Evolutionary conservation across 805 yeast genomes (phyloP).

Genomic region (Candida peoriensis): DNA sequence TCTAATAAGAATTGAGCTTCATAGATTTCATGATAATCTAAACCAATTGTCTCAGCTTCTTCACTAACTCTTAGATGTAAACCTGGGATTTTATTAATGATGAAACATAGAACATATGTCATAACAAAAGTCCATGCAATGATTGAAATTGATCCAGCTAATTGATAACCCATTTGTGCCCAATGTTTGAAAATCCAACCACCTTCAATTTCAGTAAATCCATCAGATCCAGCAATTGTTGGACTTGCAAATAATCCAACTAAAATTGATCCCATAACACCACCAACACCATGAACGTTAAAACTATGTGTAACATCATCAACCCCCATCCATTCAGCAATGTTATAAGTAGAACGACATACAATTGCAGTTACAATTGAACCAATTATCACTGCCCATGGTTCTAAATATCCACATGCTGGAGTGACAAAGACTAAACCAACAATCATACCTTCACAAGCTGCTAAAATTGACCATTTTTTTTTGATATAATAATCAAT

Average conservation of each 20-base stretch:
- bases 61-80: conserved; percentile 37
- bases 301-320: conserved; percentile 92
- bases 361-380: conserved; percentile 74
- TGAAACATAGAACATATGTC: conserved; percentile 38
- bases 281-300: conserved; percentile 98
- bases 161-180: conserved; percentile 86
- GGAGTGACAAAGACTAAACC: conserved; percentile 99
- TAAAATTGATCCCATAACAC: conserved; percentile 79
- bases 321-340: conserved; percentile 70
- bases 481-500: conserved; percentile 79
- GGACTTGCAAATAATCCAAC: conserved; percentile 84
- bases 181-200: conserved; percentile 93
- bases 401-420: conserved; percentile 81
- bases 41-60: conserved; percentile 46
- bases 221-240: conserved; percentile 86
- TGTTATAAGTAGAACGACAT: conserved; percentile 83
- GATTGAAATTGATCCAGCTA: conserved; percentile 48
- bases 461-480: conserved; percentile 89
- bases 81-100: conserved; percentile 49
- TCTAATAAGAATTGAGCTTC: no score
- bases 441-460: conserved; percentile 91
- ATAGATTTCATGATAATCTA: conserved; percentile 47
- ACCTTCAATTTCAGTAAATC: conserved; percentile 75
- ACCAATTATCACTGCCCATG: conserved; percentile 85
- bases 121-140: conserved; percentile 40